Conservation (phyloP, 176 grass and related monocot genomes). For the Thalia dealbata region DNA sequence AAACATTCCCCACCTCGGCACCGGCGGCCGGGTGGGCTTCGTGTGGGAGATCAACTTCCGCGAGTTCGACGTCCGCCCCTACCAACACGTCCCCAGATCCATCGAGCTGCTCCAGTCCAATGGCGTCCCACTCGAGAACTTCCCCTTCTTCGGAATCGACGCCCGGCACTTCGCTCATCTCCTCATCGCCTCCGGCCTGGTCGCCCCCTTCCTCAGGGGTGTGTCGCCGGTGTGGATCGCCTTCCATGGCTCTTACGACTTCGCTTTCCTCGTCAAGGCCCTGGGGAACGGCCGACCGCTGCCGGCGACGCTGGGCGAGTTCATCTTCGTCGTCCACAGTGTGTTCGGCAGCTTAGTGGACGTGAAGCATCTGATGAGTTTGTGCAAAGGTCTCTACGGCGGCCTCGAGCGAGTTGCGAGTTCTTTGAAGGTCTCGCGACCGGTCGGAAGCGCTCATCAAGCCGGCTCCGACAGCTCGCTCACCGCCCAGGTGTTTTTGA, state of each 20-base stretch:
- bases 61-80: neutral
- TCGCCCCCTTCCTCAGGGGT: neutral
- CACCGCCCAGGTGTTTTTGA: too few relatives aligned
- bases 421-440: too few relatives aligned
- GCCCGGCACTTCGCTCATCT: neutral
- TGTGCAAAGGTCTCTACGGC: slow-evolving; percentile 2
- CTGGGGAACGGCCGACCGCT: neutral
- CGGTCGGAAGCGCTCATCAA: too few relatives aligned
- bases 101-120: neutral
- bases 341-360: slow-evolving; percentile 1
- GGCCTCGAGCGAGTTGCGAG: slow-evolving; percentile 9
- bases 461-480: too few relatives aligned
- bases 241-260: neutral
- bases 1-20: neutral
- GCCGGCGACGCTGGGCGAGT: slow-evolving; percentile 10
- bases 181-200: neutral
- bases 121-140: neutral
- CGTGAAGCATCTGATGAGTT: slow-evolving; percentile 29
- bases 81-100: neutral
- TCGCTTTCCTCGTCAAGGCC: neutral
- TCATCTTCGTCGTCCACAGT: neutral
- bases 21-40: neutral
- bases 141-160: neutral
- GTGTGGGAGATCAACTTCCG: slow-evolving; percentile 11
- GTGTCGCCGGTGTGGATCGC: neutral